These are phyloP conservation scores for Metarhizium anisopliae DNA, from an alignment of 2,329 filamentous ascomycete species.

Conservation along the genomic window DNA sequence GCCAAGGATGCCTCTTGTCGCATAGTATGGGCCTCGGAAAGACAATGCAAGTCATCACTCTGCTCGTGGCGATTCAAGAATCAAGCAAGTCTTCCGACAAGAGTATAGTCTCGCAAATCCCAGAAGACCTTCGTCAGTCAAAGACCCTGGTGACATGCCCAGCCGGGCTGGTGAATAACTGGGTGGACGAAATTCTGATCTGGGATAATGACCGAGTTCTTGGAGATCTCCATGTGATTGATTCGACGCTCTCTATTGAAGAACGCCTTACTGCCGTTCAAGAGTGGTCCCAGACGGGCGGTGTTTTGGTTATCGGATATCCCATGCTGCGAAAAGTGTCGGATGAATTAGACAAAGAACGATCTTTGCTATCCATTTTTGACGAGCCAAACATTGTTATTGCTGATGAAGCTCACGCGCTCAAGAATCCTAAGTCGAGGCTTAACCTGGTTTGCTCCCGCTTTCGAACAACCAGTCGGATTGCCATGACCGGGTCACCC, in stretches of 20 bases:
- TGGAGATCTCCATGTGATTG: conserved; percentile 48
- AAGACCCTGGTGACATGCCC: conserved; percentile 70
- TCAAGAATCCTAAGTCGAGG: conserved; percentile 57
- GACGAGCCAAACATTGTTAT: conserved; percentile 63
- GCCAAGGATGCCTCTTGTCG: conserved; percentile 71
- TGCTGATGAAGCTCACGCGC: conserved; percentile 73
- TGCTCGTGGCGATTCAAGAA: conserved; percentile 67
- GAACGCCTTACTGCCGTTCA: conserved; percentile 38
- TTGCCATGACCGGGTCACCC: conserved; percentile 81
- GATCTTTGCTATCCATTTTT: conserved; percentile 37
- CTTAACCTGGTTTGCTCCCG: conserved; percentile 43
- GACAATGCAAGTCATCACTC: conserved; percentile 81
- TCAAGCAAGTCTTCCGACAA: conserved; percentile 51
- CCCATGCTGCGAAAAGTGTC: conserved; percentile 46
- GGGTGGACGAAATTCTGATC: conserved; percentile 64
- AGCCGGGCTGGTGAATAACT: conserved; percentile 67
- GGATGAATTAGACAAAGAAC: conserved; percentile 20
- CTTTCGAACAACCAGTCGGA: conserved; percentile 61
- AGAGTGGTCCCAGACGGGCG: conserved; percentile 56
- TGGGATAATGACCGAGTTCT: conserved; percentile 56
- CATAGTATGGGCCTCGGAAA: conserved; percentile 92
- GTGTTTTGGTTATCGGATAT: conserved; percentile 72
- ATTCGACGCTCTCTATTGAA: conserved; percentile 23
- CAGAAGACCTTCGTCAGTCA: conserved; percentile 49
- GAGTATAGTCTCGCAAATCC: conserved; percentile 56